Percentiles rank a stretch among this genome's conserved stretches.
Evolutionary conservation across 352 stramenopile species (phyloP).

Genomic region (Globisporangium parvum): DNA sequence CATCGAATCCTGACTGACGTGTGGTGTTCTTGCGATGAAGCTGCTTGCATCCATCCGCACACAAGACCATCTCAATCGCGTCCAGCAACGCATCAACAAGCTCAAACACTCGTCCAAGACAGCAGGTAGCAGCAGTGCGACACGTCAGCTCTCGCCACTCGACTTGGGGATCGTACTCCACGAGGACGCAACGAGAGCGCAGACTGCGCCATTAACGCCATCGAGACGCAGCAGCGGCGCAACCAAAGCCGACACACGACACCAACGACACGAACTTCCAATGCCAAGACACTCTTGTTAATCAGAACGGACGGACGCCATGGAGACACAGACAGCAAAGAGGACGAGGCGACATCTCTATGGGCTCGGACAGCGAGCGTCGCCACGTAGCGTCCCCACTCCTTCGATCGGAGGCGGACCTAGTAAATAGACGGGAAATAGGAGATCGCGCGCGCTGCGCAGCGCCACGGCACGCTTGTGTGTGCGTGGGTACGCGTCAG

Average conservation of each 20-base stretch:
- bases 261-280: background rate
- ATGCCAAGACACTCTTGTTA: slow-evolving; percentile 10
- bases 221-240: background rate
- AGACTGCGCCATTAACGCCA: background rate
- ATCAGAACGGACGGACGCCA: slow-evolving; percentile 8
- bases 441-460: background rate
- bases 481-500: too few species aligned
- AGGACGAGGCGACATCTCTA: slow-evolving; percentile 12
- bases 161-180: slow-evolving; percentile 9
- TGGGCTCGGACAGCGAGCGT: slow-evolving; percentile 2
- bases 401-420: slow-evolving; percentile 16
- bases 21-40: too few species aligned
- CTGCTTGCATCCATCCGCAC: slow-evolving; percentile 5
- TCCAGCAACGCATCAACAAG: slow-evolving; percentile 7
- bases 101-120: background rate
- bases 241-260: background rate
- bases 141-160: slow-evolving; percentile 3
- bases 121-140: background rate
- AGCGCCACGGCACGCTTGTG: too few species aligned
- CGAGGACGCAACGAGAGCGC: background rate
- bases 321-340: slow-evolving; percentile 6
- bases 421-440: slow-evolving; percentile 17
- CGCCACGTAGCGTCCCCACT: slow-evolving; percentile 6
- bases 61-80: slow-evolving; percentile 10
- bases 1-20: too few species aligned